A percentile compares a stretch with the other conserved stretches of the same genome.
These are phyloP conservation scores for Hymenoscyphus linearis DNA, from an alignment of 2,329 filamentous ascomycete species.

Conservation along the genomic window DNA sequence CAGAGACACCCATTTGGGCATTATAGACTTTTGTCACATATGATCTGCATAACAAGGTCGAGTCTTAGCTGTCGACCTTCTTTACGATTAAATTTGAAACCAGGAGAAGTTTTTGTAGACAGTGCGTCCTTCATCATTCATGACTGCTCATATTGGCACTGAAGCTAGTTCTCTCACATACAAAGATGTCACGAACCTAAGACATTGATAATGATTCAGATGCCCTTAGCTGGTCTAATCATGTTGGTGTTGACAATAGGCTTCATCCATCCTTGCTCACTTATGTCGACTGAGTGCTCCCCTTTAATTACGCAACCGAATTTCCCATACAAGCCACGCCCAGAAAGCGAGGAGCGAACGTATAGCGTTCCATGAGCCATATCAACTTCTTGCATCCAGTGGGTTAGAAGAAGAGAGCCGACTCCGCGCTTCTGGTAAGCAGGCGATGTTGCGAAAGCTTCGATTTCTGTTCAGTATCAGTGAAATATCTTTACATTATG, in stretches of 20 bases:
- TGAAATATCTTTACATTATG: neutral
- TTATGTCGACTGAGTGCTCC: conserved; percentile 6
- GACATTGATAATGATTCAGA: neutral
- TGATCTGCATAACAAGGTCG: too few relatives aligned
- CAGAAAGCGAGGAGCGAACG: conserved; percentile 5
- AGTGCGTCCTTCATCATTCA: too few relatives aligned
- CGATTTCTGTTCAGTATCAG: neutral
- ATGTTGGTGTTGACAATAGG: conserved; percentile 9
- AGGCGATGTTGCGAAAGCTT: conserved; percentile 6
- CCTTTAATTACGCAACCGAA: conserved; percentile 6
- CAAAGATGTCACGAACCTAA: neutral
- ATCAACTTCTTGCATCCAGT: conserved; percentile 9
- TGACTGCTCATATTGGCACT: neutral
- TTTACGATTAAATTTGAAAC: too few relatives aligned
- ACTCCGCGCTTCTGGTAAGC: conserved; percentile 4
- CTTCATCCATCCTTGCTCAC: conserved; percentile 5
- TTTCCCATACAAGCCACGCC: conserved; percentile 7
- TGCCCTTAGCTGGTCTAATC: conserved; percentile 8
- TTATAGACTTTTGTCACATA: too few relatives aligned
- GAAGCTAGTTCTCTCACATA: neutral
- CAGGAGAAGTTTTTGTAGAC: too few relatives aligned
- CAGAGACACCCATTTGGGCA: too few relatives aligned
- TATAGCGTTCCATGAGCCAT: conserved; percentile 6
- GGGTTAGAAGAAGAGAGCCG: conserved; percentile 6
- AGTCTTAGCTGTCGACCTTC: too few relatives aligned